Evolutionary conservation across 768 basidiomycete genomes (phyloP).

Genomic region (Macrolepiota albuminosa): DNA sequence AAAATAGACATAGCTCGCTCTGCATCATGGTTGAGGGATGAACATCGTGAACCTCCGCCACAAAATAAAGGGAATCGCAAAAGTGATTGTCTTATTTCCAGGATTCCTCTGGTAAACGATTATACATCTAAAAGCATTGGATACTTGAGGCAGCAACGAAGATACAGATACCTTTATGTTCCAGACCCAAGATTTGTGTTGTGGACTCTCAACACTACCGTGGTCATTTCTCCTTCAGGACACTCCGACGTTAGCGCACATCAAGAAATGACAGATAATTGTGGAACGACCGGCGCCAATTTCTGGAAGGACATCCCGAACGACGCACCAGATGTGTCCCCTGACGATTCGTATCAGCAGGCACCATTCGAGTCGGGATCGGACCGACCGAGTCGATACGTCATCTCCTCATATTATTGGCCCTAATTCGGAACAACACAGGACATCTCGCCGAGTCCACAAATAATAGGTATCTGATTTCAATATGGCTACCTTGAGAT

Average conservation of each 20-base stretch:
- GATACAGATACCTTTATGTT: constrained; percentile 3
- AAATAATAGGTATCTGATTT: constrained; percentile 12
- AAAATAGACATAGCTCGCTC: background rate
- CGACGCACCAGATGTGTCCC: constrained; percentile 4
- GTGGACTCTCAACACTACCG: background rate
- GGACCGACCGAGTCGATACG: constrained; percentile 8
- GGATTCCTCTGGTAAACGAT: background rate
- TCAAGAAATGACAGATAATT: background rate
- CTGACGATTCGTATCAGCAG: constrained; percentile 5
- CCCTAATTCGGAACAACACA: background rate
- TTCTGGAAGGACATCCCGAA: background rate
- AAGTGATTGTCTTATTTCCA: background rate
- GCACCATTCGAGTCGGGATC: constrained; percentile 3
- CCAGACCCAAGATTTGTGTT: background rate
- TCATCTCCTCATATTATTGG: constrained; percentile 4
- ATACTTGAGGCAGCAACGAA: background rate
- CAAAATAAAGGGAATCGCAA: background rate
- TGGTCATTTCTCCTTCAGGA: background rate
- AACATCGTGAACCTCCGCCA: constrained; percentile 6
- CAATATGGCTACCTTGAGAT: constrained; percentile 9
- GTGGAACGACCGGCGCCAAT: background rate
- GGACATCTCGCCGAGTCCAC: background rate
- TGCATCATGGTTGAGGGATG: background rate
- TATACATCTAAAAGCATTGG: background rate
- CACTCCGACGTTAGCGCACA: constrained; percentile 5